Conservation (phyloP, 768 basidiomycete species). For the Suillus ampliporus region DNA sequence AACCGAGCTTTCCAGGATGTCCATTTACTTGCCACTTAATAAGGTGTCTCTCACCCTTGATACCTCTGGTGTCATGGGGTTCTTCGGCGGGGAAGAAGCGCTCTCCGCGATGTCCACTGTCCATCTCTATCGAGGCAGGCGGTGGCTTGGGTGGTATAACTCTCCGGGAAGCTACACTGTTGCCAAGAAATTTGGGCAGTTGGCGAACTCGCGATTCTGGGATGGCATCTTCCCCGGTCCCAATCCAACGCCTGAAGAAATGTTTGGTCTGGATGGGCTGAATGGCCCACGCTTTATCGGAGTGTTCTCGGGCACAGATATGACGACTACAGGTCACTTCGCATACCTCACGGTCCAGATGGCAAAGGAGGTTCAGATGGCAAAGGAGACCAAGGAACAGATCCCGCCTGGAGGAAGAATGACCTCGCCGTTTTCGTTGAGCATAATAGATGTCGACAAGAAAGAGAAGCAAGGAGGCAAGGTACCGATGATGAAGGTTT, state of each 20-base stretch:
- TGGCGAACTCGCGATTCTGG: conserved; percentile 37
- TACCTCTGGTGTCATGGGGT: conserved; percentile 39
- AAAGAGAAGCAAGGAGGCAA: conserved; percentile 23
- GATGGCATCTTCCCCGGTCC: conserved; percentile 39
- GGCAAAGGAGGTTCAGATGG: conserved; percentile 16
- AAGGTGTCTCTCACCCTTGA: conserved; percentile 28
- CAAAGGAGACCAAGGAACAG: background rate
- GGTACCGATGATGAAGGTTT: conserved; percentile 10
- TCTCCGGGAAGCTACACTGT: conserved; percentile 42
- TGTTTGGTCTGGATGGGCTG: conserved; percentile 36
- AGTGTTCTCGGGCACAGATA: conserved; percentile 33
- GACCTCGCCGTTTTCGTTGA: conserved; percentile 24
- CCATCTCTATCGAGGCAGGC: conserved; percentile 36
- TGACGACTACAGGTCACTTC: conserved; percentile 38
- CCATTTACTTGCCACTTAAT: conserved; percentile 15
- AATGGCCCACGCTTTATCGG: conserved; percentile 33
- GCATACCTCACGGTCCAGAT: conserved; percentile 32
- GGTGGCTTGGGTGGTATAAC: conserved; percentile 44
- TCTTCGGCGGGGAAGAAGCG: conserved; percentile 46
- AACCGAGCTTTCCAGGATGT: background rate
- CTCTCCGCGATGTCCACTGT: conserved; percentile 43
- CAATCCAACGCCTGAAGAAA: conserved; percentile 30
- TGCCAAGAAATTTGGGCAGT: conserved; percentile 39
- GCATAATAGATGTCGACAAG: conserved; percentile 27
- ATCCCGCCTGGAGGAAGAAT: conserved; percentile 20